Base-by-base conservation (phyloP, 768 basidiomycete genomes). In the Psilocybe cubensis region DNA sequence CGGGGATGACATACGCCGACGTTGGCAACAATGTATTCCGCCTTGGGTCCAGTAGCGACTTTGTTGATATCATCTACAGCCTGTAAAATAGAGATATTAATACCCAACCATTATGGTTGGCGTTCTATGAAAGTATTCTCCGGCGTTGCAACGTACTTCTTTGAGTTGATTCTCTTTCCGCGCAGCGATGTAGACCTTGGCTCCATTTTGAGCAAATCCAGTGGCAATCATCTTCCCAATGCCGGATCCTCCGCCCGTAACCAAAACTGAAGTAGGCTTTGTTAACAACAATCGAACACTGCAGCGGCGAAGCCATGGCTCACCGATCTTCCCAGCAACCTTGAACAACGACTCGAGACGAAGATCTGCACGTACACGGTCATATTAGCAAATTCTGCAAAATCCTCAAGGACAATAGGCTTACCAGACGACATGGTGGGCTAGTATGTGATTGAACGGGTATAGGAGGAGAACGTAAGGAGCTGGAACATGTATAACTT, bases 101-200 rank as follows among this genome's bases (percentile, higher is more conserved):
- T 27, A 47, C n/a, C 48, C 44, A 46, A 56, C 17, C 18, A 10
- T 35, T 33, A 24, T 40, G 43, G 44, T 24, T 31, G 27, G 38
- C 48, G 38, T 49, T 44, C 24, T 52, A 25, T 52, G 27, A 40
- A 14, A 14, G 12, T 6, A 25, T 44, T 21, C 43, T 56, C 54
- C 23, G 45, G 10, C 27, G 20, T 52, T 18, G n/a, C n/a, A 28
- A 69, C 79, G 50, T 54, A 88, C 91, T 79, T 89, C 83, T 73
- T 89, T 85, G 56, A 96, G 79, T 64, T 89, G 88, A 18, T 77
- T 69, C 74, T 92, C 90, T 68, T 93, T 94, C 54, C 94, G 80
- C 10, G 91, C 87, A 12, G 94, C 92, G 62, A 96, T 94, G 74
- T 95, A 94, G 40, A 96, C 94, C 63, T 85, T 88, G 29, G 88